Evolutionary conservation across 2,329 filamentous ascomycete genomes (phyloP).

Genomic region (Dactylonectria macrodidyma): DNA sequence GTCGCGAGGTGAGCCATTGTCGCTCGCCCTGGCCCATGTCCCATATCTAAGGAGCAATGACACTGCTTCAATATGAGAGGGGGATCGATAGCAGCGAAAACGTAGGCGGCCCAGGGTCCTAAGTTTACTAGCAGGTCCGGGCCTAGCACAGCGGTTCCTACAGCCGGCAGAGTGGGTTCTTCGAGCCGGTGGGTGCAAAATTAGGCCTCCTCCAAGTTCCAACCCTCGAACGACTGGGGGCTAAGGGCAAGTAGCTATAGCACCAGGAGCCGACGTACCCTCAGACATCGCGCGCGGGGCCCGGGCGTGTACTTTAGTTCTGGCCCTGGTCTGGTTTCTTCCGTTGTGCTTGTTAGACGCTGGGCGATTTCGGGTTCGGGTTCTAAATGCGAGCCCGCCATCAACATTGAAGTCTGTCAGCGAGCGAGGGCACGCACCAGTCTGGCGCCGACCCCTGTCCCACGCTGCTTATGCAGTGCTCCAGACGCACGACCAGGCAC

Average conservation of each 20-base stretch:
- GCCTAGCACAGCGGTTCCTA: slow-evolving; percentile 34
- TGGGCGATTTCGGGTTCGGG: slow-evolving; percentile 31
- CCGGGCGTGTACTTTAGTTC: slow-evolving; percentile 15
- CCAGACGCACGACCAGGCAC: slow-evolving; percentile 2
- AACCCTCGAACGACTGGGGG: slow-evolving; percentile 40
- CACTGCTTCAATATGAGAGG: slow-evolving; percentile 25
- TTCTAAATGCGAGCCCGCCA: slow-evolving; percentile 18
- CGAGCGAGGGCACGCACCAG: slow-evolving; percentile 18
- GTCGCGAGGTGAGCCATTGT: slow-evolving; percentile 16
- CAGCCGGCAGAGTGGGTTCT: slow-evolving; percentile 36
- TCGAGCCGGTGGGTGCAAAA: slow-evolving; percentile 26
- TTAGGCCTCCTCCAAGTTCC: slow-evolving; percentile 28
- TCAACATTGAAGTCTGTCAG: slow-evolving; percentile 13
- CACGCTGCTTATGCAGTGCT: slow-evolving; percentile 5
- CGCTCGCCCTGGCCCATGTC: slow-evolving; percentile 24
- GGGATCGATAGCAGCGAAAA: slow-evolving; percentile 27
- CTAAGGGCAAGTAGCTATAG: slow-evolving; percentile 32
- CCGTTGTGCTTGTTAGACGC: slow-evolving; percentile 21
- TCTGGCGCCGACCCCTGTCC: slow-evolving; percentile 17
- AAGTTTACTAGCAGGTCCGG: slow-evolving; percentile 39
- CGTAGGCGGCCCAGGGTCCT: slow-evolving; percentile 19
- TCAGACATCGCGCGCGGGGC: slow-evolving; percentile 24
- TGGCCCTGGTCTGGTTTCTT: slow-evolving; percentile 16
- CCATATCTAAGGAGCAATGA: slow-evolving; percentile 32
- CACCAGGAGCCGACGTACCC: slow-evolving; percentile 46